These are phyloP conservation scores for Phyllostachys edulis DNA, from an alignment of 176 grass and related monocot species.

Conservation along the genomic window DNA sequence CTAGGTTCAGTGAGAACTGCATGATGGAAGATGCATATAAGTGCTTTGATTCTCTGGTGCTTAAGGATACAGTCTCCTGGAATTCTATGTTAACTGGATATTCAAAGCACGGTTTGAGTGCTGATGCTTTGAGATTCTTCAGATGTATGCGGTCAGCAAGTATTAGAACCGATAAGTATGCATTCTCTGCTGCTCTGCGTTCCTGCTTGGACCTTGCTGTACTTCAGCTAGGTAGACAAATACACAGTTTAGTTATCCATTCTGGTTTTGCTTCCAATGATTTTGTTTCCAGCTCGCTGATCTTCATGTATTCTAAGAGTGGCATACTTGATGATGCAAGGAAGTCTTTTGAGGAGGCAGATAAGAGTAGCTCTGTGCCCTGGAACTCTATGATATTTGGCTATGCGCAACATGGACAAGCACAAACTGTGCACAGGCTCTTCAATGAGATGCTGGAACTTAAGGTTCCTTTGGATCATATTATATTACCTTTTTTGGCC, in stretches of 20 bases:
- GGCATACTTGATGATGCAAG: too few relatives aligned
- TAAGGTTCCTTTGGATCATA: constrained; percentile 39
- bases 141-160: constrained; percentile 30
- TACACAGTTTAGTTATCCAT: constrained; percentile 4
- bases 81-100: constrained; percentile 67
- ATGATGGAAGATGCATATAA: constrained; percentile 60
- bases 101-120: constrained; percentile 47
- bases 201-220: constrained; percentile 37
- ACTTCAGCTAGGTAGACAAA: too few relatives aligned
- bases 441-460: constrained; percentile 40
- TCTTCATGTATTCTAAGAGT: constrained; percentile 72
- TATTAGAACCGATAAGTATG: constrained; percentile 45
- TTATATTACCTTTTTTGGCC: constrained; percentile 62
- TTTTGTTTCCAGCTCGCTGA: constrained; percentile 59
- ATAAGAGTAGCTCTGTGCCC: too few relatives aligned
- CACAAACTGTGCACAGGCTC: too few relatives aligned
- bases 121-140: constrained; percentile 49
- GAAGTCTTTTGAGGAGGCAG: too few relatives aligned
- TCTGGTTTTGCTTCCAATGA: constrained; percentile 55
- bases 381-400: too few relatives aligned
- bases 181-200: constrained; percentile 56
- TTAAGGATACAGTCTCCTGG: constrained; percentile 58
- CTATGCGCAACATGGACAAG: too few relatives aligned
- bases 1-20: constrained; percentile 24
- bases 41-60: constrained; percentile 40